phyloP scores from a whole-genome alignment of 495 filamentous ascomycete species.

The Aspergillus nidulans region DNA sequence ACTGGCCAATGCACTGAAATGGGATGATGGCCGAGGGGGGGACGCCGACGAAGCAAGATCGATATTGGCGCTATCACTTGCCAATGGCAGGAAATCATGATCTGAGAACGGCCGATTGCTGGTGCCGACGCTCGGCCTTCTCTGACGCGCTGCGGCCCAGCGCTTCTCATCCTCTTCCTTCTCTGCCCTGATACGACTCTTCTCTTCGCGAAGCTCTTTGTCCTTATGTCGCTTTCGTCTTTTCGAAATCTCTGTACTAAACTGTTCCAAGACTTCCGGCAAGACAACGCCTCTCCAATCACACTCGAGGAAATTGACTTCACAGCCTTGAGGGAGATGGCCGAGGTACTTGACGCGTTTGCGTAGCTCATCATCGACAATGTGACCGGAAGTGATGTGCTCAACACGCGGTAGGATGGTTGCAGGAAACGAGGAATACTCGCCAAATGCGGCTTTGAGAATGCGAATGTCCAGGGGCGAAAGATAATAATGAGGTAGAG shows the following conservation, averaged over 20 bases:
- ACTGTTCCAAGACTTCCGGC: slow-evolving; percentile 67
- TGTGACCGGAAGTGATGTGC: slow-evolving; percentile 84
- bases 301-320: slow-evolving; percentile 91
- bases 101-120: slow-evolving; percentile 40
- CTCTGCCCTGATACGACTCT: slow-evolving; percentile 83
- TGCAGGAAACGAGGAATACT: slow-evolving; percentile 78
- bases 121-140: slow-evolving; percentile 35
- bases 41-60: slow-evolving; percentile 47
- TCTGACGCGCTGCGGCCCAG: slow-evolving; percentile 51
- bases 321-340: slow-evolving; percentile 88
- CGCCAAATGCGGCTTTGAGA: slow-evolving; percentile 81
- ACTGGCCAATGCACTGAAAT: slow-evolving; percentile 60
- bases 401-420: slow-evolving; percentile 89
- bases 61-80: slow-evolving; percentile 36
- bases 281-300: slow-evolving; percentile 92
- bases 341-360: slow-evolving; percentile 85
- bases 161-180: slow-evolving; percentile 67
- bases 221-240: slow-evolving; percentile 76
- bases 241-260: slow-evolving; percentile 71
- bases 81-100: slow-evolving; percentile 67
- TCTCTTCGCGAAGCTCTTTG: slow-evolving; percentile 85
- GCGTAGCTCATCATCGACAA: slow-evolving; percentile 83
- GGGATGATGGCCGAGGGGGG: slow-evolving; percentile 51
- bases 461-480: slow-evolving; percentile 95
- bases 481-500: slow-evolving; percentile 85